A percentile compares a stretch with the other conserved stretches of the same genome.
These are phyloP conservation scores for Phaffia australis DNA, from an alignment of 768 basidiomycete genomes.

Conservation along the genomic window DNA sequence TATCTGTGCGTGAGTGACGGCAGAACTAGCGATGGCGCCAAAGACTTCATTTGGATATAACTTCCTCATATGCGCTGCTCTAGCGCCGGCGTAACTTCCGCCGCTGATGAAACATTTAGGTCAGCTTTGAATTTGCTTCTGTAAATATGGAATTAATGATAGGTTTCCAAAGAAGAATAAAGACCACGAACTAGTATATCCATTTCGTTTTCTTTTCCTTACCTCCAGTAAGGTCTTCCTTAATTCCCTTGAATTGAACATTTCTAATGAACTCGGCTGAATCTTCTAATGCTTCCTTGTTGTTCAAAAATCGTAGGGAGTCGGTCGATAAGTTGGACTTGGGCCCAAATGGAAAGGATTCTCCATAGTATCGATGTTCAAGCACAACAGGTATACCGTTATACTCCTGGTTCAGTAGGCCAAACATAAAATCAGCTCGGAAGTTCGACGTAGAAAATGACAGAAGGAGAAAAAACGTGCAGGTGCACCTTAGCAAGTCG, in stretches of 20 bases:
- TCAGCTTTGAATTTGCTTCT: constrained; percentile 44
- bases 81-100: constrained; percentile 66
- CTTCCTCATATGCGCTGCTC: constrained; percentile 73
- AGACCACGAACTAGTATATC: constrained; percentile 49
- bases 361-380: constrained; percentile 77
- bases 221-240: constrained; percentile 9
- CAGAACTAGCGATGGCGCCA: constrained; percentile 34
- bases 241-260: constrained; percentile 21
- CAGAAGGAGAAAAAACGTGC: not conserved
- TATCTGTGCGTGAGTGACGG: constrained; percentile 75
- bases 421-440: constrained; percentile 29
- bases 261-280: constrained; percentile 79
- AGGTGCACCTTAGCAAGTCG: constrained; percentile 8
- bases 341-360: constrained; percentile 49
- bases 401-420: constrained; percentile 71
- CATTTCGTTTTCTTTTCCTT: constrained; percentile 31
- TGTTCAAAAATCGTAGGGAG: constrained; percentile 77
- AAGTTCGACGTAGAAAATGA: not conserved
- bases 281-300: constrained; percentile 79
- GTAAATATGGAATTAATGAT: constrained; percentile 36
- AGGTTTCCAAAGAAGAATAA: not conserved
- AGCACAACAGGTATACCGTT: constrained; percentile 82
- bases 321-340: constrained; percentile 70
- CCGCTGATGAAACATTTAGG: not conserved
- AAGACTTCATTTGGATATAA: constrained; percentile 23